Evolutionary conservation across 176 grass and related monocot genomes (phyloP), one percentile per base, ranked within the genome.

Genomic region (Eleusine indica): DNA sequence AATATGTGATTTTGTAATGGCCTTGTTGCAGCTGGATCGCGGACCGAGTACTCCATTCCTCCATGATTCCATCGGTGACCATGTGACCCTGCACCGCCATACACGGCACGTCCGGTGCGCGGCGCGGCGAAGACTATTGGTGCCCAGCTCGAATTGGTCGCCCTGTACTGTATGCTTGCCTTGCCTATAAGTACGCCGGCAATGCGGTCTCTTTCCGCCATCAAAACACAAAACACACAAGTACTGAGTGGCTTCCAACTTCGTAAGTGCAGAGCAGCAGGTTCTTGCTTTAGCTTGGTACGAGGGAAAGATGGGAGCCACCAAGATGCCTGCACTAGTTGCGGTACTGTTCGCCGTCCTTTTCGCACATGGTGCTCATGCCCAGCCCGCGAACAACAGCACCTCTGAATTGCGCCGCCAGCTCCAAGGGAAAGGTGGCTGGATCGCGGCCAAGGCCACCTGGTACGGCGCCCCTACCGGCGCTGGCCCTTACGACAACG

Each of bases 391-490:
- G 87, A 12, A 37, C 80, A 18, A 48, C 73, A 21, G 0, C 82
- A 2, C 52, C 62, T 39, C 81, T 66, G 77, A 68, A 37, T 85
- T 51, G 17, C 69, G 8, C 32, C 62, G 77, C 39, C 52, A 84
- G 32, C 37, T 38, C 30, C 42, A 75, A 70, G 73, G 44, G 48
- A 30, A 53, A 1, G 69, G 65, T 68, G 54, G 22, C 17, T 89
- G 82, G 87, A 76, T 74, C 22, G 0, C 15, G 1, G 87, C 87
- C 42, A 80, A 70, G 70, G 91, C 91, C 29, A 93, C 91, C 68
- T 93, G 91, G 91, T 93, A 93, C 53, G 91, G 91, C 25, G 67
- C 69, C 13, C 88, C 91, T 30, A 71, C 37, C 30, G 91, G 91
- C 68, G 88, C 88, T 47, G 91, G 91, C 2, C 86, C 88, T 21